Base-by-base conservation (phyloP, 345 rosid species). In the Barbarea vulgaris region DNA sequence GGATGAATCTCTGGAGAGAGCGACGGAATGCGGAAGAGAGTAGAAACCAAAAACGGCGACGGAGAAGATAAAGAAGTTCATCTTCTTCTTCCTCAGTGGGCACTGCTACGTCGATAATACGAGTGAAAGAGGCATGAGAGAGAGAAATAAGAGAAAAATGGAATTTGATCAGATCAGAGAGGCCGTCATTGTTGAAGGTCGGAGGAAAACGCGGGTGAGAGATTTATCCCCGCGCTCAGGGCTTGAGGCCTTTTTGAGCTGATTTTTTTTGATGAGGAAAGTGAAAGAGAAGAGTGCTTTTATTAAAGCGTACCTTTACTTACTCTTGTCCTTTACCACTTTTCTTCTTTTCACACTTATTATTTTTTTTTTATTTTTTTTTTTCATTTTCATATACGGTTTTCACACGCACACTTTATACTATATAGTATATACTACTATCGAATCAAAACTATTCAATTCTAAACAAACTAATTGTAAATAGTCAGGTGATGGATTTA, bases 241-340 rank as follows among this genome's bases (percentile, higher is more conserved):
- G 42, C 17, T 21, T n/a, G 21, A 27, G 13, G 17, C 5, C n/a
- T n/a, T n/a, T 1, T 41, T 17, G 31, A 58, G 44, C 67, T 57
- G 52, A 56, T 74, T 44, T 66, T 27, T 36, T 67, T 60, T n/a
- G 15, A 59, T 27, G 33, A 25, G 21, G 67, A 70, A 70, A 64
- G 67, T 36, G 72, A 54, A 33, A 24, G 28, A 25, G 39, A 74
- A 54, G 46, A 19, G 24, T 48, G 67, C 73, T 75, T 75, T 77
- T 77, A 64, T 70, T 77, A 44, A 28, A n/a, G n/a, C n/a, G 63
- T 44, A 17, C 64, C 70, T 63, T 64, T 34, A 55, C 71, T 69
- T 46, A 0, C 67, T 64, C 47, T 77, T 70, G 76, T 77, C 76
- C 77, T 71, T 65, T 65, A 11, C 81, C 8, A 47, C 76, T 76